Percentiles rank a stretch among this genome's conserved stretches.
phyloP scores from a whole-genome alignment of 1,284 basidiomycete species.

The Ceratobasidium sp. region DNA sequence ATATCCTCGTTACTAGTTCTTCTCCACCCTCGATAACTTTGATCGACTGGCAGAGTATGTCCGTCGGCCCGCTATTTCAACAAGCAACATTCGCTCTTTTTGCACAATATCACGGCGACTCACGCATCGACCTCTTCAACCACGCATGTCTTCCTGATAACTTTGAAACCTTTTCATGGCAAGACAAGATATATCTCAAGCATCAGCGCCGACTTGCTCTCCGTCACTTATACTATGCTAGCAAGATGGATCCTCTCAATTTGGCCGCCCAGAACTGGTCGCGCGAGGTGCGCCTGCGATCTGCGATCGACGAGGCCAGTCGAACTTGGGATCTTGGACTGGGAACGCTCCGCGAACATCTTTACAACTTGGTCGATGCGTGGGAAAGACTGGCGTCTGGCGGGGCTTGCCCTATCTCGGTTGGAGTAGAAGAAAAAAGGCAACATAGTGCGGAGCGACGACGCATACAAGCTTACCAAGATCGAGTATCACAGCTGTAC shows the following conservation, averaged over 20 bases:
- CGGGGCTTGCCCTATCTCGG: not conserved
- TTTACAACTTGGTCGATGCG: not conserved
- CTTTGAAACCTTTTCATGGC: conserved; percentile 26
- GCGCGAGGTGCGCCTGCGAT: conserved; percentile 7
- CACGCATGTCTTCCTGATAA: conserved; percentile 33
- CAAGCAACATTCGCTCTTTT: conserved; percentile 43
- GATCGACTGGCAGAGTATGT: conserved; percentile 54
- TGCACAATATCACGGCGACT: conserved; percentile 30
- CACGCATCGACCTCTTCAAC: conserved; percentile 20
- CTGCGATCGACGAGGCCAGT: conserved; percentile 37
- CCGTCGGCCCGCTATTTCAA: conserved; percentile 50
- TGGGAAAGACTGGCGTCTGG: not conserved
- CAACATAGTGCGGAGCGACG: conserved; percentile 1
- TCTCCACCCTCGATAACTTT: conserved; percentile 50
- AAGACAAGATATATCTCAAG: conserved; percentile 32
- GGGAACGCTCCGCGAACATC: conserved; percentile 20
- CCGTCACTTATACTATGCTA: conserved; percentile 33
- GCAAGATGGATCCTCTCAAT: not conserved
- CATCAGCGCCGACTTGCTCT: conserved; percentile 39
- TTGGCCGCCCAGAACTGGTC: conserved; percentile 27
- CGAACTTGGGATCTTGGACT: conserved; percentile 38
- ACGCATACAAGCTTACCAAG: conserved; percentile 12
- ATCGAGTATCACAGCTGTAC: conserved; percentile 12
- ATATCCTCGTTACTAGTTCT: conserved; percentile 51
- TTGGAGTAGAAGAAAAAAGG: not conserved